Evolutionary conservation across 805 yeast genomes (phyloP).

Genomic region (Yarrowia sp.): DNA sequence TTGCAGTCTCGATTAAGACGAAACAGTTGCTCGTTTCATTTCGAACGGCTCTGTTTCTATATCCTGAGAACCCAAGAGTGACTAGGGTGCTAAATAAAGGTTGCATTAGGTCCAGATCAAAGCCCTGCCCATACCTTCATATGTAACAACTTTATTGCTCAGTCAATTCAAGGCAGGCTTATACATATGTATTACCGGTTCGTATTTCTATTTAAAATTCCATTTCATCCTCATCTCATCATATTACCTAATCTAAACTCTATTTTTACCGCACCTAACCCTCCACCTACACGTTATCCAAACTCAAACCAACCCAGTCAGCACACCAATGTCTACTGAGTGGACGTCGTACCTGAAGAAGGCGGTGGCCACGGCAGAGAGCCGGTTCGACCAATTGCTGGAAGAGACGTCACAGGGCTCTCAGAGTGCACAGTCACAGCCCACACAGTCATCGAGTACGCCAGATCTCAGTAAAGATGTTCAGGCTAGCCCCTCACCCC

Average conservation of each 20-base stretch:
- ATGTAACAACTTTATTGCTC: too few relatives aligned
- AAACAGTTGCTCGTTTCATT: too few relatives aligned
- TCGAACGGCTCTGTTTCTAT: too few relatives aligned
- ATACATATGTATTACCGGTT: too few relatives aligned
- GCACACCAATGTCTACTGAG: slow-evolving; percentile 6
- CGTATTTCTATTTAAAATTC: too few relatives aligned
- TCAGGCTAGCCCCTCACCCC: background rate
- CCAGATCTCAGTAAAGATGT: background rate
- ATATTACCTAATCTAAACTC: background rate
- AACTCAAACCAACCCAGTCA: background rate
- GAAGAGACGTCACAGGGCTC: slow-evolving; percentile 15
- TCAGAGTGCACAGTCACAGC: background rate
- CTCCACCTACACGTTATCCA: slow-evolving; percentile 10
- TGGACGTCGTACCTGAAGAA: slow-evolving; percentile 25
- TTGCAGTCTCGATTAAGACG: too few relatives aligned
- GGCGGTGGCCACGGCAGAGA: slow-evolving; percentile 21
- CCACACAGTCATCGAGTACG: background rate
- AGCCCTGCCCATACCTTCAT: too few relatives aligned
- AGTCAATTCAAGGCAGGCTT: too few relatives aligned
- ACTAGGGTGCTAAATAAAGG: too few relatives aligned
- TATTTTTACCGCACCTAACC: background rate
- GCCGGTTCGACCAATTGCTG: slow-evolving; percentile 14
- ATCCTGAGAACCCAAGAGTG: too few relatives aligned
- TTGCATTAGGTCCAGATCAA: too few relatives aligned
- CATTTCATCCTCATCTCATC: too few relatives aligned